Evolutionary conservation across 2,329 filamentous ascomycete species (phyloP).

Genomic region (Biscogniauxia marginata): DNA sequence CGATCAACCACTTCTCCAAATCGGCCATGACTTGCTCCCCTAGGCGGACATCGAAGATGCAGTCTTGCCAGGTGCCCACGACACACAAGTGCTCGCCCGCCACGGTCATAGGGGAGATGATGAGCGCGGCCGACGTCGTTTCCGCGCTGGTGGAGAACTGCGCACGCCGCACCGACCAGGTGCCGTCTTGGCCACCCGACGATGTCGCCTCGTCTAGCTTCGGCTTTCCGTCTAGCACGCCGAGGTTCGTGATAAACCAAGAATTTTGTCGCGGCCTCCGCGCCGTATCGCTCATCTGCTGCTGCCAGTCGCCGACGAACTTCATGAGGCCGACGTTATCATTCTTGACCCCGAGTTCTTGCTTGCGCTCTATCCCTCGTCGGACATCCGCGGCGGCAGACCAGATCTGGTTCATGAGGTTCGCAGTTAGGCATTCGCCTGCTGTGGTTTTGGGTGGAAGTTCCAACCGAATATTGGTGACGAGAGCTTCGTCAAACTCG

Average conservation of each 20-base stretch:
- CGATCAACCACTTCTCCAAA: conserved; percentile 20
- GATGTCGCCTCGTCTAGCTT: background rate
- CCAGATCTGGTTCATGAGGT: conserved; percentile 16
- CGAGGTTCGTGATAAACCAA: conserved; percentile 38
- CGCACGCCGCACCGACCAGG: conserved; percentile 19
- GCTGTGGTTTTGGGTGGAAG: background rate
- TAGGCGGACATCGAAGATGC: conserved; percentile 16
- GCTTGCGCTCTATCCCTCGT: conserved; percentile 28
- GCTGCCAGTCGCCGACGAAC: conserved; percentile 35
- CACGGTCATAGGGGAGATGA: conserved; percentile 18
- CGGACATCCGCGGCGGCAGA: conserved; percentile 26
- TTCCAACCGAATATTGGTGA: conserved; percentile 16
- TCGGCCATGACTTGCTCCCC: conserved; percentile 20
- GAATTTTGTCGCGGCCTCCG: conserved; percentile 30
- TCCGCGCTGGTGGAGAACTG: conserved; percentile 23
- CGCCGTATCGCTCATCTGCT: conserved; percentile 27
- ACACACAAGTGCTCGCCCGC: conserved; percentile 18
- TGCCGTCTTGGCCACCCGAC: background rate
- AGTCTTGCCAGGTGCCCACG: conserved; percentile 24
- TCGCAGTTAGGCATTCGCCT: conserved; percentile 1
- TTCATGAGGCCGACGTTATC: conserved; percentile 34
- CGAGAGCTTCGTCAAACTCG: conserved; percentile 14
- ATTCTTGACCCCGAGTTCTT: conserved; percentile 30
- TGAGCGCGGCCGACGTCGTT: conserved; percentile 17
- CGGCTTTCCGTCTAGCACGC: conserved; percentile 29